A percentile compares a stretch with the other conserved stretches of the same genome.
Conservation (phyloP, 352 stramenopile genomes). For the Pythium utonaiense region DNA sequence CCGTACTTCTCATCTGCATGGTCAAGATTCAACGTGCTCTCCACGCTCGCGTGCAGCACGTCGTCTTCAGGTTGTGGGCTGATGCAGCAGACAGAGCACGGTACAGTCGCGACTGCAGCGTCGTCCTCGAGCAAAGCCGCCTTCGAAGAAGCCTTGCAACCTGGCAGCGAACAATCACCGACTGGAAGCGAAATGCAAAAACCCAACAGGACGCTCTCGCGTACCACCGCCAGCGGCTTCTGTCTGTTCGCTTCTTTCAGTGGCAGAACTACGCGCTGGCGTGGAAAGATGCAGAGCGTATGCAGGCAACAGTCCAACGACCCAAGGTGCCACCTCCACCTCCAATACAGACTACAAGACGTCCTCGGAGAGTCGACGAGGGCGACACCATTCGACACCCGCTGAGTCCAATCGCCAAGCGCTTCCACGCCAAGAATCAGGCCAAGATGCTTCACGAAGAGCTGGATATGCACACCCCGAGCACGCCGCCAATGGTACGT, state of each 20-base stretch:
- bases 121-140: background rate
- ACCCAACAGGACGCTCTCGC: conserved; percentile 16
- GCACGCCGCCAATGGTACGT: conserved; percentile 7
- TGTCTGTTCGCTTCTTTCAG: conserved; percentile 53
- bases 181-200: conserved; percentile 4
- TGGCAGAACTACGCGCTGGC: conserved; percentile 77
- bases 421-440: conserved; percentile 30
- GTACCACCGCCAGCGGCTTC: conserved; percentile 32
- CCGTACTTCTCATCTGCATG: conserved; percentile 45
- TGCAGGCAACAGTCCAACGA: background rate
- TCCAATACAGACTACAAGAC: background rate
- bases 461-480: background rate
- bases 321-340: background rate
- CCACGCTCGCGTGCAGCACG: background rate
- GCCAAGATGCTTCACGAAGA: background rate
- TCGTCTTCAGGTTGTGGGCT: conserved; percentile 6
- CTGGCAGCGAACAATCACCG: conserved; percentile 11
- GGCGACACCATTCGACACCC: conserved; percentile 24
- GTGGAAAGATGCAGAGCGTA: conserved; percentile 44
- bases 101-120: background rate
- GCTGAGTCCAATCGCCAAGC: conserved; percentile 59
- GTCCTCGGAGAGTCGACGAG: background rate
- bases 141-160: background rate
- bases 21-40: conserved; percentile 37
- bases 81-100: background rate